Conservation (phyloP, 768 basidiomycete genomes). For the Mycena filopes region DNA sequence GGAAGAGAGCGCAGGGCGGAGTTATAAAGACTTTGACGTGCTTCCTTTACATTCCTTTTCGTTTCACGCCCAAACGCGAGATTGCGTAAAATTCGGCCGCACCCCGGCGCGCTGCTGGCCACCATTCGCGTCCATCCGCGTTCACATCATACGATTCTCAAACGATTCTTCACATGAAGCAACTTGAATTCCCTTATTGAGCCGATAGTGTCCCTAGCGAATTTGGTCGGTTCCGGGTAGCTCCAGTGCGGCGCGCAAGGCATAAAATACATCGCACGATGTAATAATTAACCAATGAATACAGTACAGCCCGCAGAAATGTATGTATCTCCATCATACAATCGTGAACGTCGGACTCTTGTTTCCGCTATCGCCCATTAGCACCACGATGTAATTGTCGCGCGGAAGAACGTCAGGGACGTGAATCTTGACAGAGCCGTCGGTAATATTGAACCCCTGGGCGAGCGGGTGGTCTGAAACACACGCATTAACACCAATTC, state of each 20-base stretch:
- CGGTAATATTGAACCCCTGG: constrained; percentile 52
- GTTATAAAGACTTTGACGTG: constrained; percentile 16
- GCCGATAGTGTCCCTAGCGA: neutral
- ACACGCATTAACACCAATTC: constrained; percentile 4
- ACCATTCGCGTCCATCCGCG: neutral
- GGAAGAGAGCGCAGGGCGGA: constrained; percentile 8
- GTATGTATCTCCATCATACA: constrained; percentile 8
- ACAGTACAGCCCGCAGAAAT: constrained; percentile 14
- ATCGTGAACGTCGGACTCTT: constrained; percentile 61
- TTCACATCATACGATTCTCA: constrained; percentile 14
- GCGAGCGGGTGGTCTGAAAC: constrained; percentile 62
- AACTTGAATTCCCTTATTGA: constrained; percentile 25
- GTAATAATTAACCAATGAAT: constrained; percentile 8
- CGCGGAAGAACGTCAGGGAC: constrained; percentile 54
- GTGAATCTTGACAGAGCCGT: constrained; percentile 52
- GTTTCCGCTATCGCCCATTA: constrained; percentile 71
- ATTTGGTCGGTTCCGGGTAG: constrained; percentile 1
- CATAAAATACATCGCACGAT: constrained; percentile 2
- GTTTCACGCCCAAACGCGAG: constrained; percentile 12
- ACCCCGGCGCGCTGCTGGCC: neutral
- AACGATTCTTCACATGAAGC: neutral
- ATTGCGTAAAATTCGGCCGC: constrained; percentile 16
- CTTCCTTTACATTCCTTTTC: constrained; percentile 29
- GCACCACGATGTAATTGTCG: constrained; percentile 62
- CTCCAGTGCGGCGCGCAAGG: too few species aligned